These are phyloP conservation scores for Colletotrichum sp. DNA, from an alignment of 2,329 filamentous ascomycete genomes.

Conservation along the genomic window DNA sequence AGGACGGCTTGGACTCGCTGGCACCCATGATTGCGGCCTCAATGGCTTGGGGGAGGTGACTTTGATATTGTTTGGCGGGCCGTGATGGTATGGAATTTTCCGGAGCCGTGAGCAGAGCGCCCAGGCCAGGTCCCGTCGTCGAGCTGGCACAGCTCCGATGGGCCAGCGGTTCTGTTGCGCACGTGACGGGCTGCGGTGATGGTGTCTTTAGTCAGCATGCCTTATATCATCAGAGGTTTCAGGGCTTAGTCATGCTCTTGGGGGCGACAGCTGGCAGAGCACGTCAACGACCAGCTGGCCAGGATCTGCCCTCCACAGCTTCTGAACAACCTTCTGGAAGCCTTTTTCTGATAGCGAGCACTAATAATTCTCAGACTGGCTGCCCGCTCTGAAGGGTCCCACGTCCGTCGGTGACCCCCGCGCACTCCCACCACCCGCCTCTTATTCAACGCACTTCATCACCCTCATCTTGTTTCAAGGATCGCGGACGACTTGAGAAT, in stretches of 20 bases:
- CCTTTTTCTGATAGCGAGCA: not conserved
- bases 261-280: not conserved
- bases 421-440: not conserved
- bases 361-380: not conserved
- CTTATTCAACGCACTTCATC: not conserved
- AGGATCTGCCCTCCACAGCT: not conserved
- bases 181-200: not conserved
- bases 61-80: constrained; percentile 11
- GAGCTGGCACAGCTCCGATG: constrained; percentile 21
- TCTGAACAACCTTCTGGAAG: not conserved
- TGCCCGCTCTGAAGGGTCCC: not conserved
- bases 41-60: constrained; percentile 19
- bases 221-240: not conserved
- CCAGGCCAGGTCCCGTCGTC: constrained; percentile 7
- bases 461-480: constrained; percentile 12
- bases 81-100: constrained; percentile 25
- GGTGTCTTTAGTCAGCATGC: not conserved
- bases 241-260: not conserved
- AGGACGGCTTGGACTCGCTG: constrained; percentile 59
- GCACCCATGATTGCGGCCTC: constrained; percentile 57
- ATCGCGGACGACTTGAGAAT: not conserved
- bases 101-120: constrained; percentile 4
- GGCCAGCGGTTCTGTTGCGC: not conserved
- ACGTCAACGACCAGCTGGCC: not conserved
- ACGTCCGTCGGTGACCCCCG: not conserved